Evolutionary conservation across 176 grass and related monocot genomes (phyloP).

Genomic region (Oryza meridionalis): DNA sequence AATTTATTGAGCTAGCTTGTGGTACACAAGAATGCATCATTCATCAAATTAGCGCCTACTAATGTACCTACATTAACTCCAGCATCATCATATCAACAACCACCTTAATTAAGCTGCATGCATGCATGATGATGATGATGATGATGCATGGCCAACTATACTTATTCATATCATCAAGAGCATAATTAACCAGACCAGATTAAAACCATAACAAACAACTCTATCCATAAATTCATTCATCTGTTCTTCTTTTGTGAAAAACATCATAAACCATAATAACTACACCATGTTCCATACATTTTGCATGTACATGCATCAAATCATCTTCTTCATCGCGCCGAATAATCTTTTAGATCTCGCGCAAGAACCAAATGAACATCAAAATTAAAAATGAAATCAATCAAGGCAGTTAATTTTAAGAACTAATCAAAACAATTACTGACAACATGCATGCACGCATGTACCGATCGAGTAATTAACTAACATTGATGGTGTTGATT

Average conservation of each 20-base stretch:
- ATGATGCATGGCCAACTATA: neutral
- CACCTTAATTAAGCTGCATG: neutral
- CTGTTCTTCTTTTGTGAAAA: neutral
- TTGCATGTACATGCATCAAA: neutral
- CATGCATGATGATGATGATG: neutral
- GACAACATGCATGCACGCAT: constrained; percentile 28
- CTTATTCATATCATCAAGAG: neutral
- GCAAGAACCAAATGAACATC: neutral
- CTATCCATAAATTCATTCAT: neutral
- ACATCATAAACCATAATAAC: neutral
- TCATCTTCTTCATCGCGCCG: neutral
- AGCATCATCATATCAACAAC: neutral
- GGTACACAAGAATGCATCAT: neutral
- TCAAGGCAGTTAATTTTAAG: neutral
- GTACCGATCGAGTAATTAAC: neutral
- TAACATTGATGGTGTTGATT: neutral
- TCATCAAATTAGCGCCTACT: neutral
- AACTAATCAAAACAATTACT: neutral
- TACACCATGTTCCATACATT: neutral
- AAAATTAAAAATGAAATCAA: neutral
- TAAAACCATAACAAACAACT: neutral
- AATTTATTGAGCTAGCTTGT: neutral
- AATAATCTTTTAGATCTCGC: constrained; percentile 30
- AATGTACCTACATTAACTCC: neutral
- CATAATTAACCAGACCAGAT: neutral